phyloP scores from a whole-genome alignment of 352 stramenopile species.

The Globisporangium camurandrum region DNA sequence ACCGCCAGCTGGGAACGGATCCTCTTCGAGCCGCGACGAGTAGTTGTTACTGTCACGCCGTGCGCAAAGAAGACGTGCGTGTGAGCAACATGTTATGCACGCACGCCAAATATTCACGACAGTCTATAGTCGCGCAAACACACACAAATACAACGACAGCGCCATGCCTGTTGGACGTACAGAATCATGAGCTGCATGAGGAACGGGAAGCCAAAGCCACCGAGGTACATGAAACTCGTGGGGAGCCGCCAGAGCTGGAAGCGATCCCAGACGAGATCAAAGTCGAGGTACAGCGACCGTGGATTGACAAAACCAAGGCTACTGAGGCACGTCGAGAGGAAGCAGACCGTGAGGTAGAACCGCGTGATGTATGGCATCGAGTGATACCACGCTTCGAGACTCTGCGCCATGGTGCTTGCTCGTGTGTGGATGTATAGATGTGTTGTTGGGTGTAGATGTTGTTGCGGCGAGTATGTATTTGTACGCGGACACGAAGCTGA shows the following conservation, averaged over 20 bases:
- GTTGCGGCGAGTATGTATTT: neutral
- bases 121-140: neutral
- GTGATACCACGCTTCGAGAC: conserved; percentile 84
- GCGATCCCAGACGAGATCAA: conserved; percentile 76
- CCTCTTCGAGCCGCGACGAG: conserved; percentile 74
- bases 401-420: conserved; percentile 44
- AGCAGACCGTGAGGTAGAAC: conserved; percentile 80
- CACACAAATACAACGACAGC: neutral
- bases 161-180: too few relatives aligned
- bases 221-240: conserved; percentile 86
- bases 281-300: conserved; percentile 79
- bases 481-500: too few relatives aligned
- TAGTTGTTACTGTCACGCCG: conserved; percentile 82
- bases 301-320: conserved; percentile 76
- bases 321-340: conserved; percentile 73
- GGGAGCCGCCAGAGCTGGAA: conserved; percentile 87
- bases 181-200: conserved; percentile 89
- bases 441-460: neutral
- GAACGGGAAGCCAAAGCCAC: conserved; percentile 84
- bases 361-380: conserved; percentile 76
- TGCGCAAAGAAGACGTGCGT: neutral
- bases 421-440: neutral
- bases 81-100: neutral
- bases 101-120: neutral
- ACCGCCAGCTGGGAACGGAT: conserved; percentile 75